phyloP scores from a whole-genome alignment of 202 grass and related monocot genomes.

The Schoenoplectus triqueter region DNA sequence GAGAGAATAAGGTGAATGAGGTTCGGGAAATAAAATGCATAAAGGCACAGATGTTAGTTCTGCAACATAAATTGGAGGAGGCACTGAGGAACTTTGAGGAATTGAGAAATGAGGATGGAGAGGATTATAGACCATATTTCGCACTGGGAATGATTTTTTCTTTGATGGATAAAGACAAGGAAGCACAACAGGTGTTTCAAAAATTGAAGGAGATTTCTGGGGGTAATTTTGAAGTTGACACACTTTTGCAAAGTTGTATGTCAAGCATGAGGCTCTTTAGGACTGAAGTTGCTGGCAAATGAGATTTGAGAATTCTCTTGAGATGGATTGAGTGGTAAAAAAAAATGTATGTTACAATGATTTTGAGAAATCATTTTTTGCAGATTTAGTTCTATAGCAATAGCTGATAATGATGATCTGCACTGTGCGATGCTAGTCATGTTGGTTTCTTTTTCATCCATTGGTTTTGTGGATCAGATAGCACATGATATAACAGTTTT shows the following conservation, averaged over 20 bases:
- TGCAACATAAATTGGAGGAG: conserved; percentile 45
- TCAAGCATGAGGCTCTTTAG: conserved; percentile 38
- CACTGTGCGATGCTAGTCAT: neutral
- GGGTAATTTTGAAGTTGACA: conserved; percentile 33
- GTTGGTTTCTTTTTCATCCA: neutral
- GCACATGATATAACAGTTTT: neutral
- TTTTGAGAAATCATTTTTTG: neutral
- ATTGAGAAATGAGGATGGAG: conserved; percentile 33
- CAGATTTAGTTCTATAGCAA: neutral
- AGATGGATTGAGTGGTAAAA: neutral
- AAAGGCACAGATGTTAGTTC: conserved; percentile 47
- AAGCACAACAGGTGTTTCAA: conserved; percentile 41
- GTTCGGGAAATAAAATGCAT: conserved; percentile 44
- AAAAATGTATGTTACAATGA: neutral
- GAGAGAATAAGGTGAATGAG: conserved; percentile 33
- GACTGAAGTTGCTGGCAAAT: neutral
- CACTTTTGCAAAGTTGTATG: conserved; percentile 37
- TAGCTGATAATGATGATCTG: neutral
- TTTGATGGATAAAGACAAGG: conserved; percentile 39
- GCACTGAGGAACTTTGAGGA: conserved; percentile 42
- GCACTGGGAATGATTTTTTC: conserved; percentile 46
- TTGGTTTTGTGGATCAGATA: neutral
- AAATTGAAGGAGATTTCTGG: conserved; percentile 41
- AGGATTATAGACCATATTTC: conserved; percentile 44
- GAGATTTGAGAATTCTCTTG: neutral